Evolutionary conservation across 2,329 filamentous ascomycete species (phyloP).

Genomic region (Talaromyces atroroseus): DNA sequence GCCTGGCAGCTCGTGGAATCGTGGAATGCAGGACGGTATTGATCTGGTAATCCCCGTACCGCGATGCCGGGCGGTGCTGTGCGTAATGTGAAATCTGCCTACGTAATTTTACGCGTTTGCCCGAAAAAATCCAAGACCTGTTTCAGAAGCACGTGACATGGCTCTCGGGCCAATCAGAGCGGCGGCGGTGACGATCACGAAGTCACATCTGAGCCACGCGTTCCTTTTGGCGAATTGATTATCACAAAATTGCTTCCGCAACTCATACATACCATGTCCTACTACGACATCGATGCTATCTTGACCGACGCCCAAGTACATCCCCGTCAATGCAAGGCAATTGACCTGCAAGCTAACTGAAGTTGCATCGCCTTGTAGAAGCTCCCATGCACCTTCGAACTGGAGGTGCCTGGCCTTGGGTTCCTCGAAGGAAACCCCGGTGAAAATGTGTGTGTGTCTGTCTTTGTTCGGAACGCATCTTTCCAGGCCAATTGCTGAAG

Average conservation of each 20-base stretch:
- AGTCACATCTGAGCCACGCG: neutral
- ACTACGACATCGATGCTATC: conserved; percentile 45
- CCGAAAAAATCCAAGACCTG: neutral
- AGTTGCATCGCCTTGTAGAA: conserved; percentile 52
- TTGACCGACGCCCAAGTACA: conserved; percentile 41
- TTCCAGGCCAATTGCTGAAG: neutral
- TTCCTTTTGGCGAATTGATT: neutral
- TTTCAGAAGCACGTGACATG: neutral
- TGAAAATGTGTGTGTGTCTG: conserved; percentile 43
- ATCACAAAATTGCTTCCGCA: neutral
- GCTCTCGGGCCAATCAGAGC: neutral
- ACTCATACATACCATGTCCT: conserved; percentile 35
- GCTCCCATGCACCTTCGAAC: conserved; percentile 90
- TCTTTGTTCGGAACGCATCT: too few relatives aligned
- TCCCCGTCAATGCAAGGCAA: neutral
- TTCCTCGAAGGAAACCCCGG: conserved; percentile 80
- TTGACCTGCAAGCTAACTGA: neutral
- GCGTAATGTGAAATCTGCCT: neutral
- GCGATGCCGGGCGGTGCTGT: neutral
- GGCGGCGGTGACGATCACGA: neutral
- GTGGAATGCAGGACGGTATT: neutral
- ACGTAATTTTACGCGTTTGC: neutral
- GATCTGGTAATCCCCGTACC: neutral
- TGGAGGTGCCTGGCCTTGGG: conserved; percentile 79
- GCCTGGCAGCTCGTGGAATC: too few relatives aligned